phyloP scores from a whole-genome alignment of 164 flowering plant genomes.

The Tinospora cordifolia region DNA sequence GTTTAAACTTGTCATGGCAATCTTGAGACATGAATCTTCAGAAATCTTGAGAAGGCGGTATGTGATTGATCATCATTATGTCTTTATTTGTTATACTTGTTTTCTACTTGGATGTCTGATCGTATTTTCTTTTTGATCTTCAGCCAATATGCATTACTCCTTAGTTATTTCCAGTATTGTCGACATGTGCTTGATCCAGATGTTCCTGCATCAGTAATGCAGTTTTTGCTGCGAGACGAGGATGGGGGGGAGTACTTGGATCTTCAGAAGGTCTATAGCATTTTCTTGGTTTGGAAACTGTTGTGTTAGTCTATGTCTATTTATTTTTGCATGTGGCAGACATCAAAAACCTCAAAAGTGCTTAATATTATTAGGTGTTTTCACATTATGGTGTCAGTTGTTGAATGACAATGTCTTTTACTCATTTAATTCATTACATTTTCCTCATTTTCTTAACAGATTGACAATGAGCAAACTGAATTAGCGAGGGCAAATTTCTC shows the following conservation, averaged over 20 bases:
- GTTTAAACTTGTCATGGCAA: constrained; percentile 77
- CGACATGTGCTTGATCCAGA: constrained; percentile 80
- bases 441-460: constrained; percentile 42
- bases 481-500: constrained; percentile 69
- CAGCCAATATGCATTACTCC: constrained; percentile 92
- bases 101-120: constrained; percentile 14
- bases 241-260: constrained; percentile 70
- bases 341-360: neutral
- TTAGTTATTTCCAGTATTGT: constrained; percentile 93
- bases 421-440: neutral
- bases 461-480: constrained; percentile 82
- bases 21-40: constrained; percentile 75
- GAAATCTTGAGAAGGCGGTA: constrained; percentile 91
- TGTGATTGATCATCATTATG: neutral
- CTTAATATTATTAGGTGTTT: neutral
- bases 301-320: neutral
- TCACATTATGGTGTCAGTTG: neutral
- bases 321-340: neutral
- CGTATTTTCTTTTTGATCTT: constrained; percentile 9
- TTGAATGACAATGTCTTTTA: neutral
- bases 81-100: constrained; percentile 3
- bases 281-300: neutral
- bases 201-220: constrained; percentile 70
- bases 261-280: constrained; percentile 53
- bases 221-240: constrained; percentile 50